These are phyloP conservation scores for Venturiaceae sp. DNA, from an alignment of 2,329 filamentous ascomycete species.

Conservation along the genomic window DNA sequence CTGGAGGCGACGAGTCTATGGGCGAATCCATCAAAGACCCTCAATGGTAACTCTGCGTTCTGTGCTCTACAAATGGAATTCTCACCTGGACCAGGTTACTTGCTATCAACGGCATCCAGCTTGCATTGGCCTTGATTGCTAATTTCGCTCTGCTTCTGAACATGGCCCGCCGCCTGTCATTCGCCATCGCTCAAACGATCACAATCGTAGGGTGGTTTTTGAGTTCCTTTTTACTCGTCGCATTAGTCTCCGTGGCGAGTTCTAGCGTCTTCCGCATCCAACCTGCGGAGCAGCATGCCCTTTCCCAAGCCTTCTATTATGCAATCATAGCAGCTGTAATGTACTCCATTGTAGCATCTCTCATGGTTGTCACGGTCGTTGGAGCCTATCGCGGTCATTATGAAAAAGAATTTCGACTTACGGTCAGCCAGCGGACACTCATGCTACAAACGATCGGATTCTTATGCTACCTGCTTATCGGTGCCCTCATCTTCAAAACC, in stretches of 20 bases:
- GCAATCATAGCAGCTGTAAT: constrained; percentile 46
- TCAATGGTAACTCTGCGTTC: constrained; percentile 32
- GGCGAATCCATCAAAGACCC: constrained; percentile 42
- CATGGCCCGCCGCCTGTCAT: constrained; percentile 47
- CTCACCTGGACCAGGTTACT: too few relatives aligned
- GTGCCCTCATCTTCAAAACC: constrained; percentile 35
- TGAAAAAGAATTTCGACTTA: constrained; percentile 46
- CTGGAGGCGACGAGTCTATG: constrained; percentile 32
- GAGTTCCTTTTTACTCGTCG: constrained; percentile 43
- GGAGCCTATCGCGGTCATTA: constrained; percentile 46
- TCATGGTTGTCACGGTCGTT: constrained; percentile 46
- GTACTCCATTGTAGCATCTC: constrained; percentile 45
- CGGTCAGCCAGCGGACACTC: constrained; percentile 44
- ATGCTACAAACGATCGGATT: constrained; percentile 44
- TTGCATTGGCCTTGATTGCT: constrained; percentile 42
- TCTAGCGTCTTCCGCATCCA: constrained; percentile 34
- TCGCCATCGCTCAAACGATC: constrained; percentile 47
- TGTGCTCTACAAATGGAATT: too few relatives aligned
- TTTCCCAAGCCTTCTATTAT: constrained; percentile 51
- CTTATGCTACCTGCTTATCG: constrained; percentile 37
- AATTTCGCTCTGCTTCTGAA: constrained; percentile 48
- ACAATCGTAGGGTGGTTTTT: constrained; percentile 51
- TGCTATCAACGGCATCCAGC: constrained; percentile 45
- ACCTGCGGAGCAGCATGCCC: constrained; percentile 31
- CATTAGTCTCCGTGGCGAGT: constrained; percentile 35